Percentiles rank a stretch among this genome's conserved stretches.
These are phyloP conservation scores for Stephania japonica DNA, from an alignment of 164 flowering plant genomes.

Conservation along the genomic window DNA sequence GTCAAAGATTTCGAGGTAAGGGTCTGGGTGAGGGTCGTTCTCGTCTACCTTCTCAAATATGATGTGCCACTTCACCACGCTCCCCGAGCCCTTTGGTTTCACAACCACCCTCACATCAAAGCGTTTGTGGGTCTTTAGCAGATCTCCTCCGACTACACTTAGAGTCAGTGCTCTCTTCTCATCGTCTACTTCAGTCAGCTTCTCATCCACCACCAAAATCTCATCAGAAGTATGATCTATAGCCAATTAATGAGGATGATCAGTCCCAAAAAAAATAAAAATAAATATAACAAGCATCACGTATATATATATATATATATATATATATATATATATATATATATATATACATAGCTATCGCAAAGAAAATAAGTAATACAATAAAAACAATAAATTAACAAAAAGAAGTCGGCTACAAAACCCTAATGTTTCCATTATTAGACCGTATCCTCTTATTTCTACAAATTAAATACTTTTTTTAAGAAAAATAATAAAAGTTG, in stretches of 20 bases:
- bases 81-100: background rate
- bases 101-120: background rate
- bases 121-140: slow-evolving; percentile 1
- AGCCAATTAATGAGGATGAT: background rate
- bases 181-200: background rate
- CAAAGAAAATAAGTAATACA: too few relatives aligned
- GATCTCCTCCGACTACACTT: background rate
- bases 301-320: too few relatives aligned
- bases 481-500: too few relatives aligned
- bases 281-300: too few relatives aligned
- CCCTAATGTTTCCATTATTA: too few relatives aligned
- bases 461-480: too few relatives aligned
- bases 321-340: too few relatives aligned
- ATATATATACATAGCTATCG: too few relatives aligned
- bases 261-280: too few relatives aligned
- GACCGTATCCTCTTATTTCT: too few relatives aligned
- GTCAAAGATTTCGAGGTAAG: background rate
- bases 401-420: too few relatives aligned
- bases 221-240: background rate
- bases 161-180: slow-evolving; percentile 1
- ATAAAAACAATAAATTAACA: too few relatives aligned
- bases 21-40: slow-evolving; percentile 1
- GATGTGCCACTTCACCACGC: slow-evolving; percentile 6
- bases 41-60: slow-evolving; percentile 12
- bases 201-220: slow-evolving; percentile 6